Conservation (phyloP, 2,329 filamentous ascomycete species). For the Calycina herbarum region DNA sequence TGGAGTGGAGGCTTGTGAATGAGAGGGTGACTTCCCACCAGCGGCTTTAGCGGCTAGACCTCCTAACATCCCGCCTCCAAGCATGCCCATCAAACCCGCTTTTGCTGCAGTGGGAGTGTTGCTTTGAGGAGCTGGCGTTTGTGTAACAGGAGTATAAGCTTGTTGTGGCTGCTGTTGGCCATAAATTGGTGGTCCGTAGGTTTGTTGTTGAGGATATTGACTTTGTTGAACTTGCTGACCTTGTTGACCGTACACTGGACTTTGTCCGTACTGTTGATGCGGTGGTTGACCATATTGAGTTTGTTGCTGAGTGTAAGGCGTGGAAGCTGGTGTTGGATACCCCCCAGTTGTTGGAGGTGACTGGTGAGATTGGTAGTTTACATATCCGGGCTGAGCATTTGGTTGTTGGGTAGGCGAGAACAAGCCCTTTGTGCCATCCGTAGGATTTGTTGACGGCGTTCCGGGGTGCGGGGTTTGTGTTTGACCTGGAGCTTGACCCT, state of each 20-base stretch:
- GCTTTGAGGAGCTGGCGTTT: neutral
- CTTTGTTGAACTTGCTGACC: neutral
- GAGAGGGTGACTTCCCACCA: neutral
- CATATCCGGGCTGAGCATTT: neutral
- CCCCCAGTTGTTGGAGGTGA: neutral
- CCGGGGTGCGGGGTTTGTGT: neutral
- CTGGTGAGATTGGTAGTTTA: neutral
- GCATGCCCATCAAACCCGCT: constrained; percentile 9
- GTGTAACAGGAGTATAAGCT: neutral
- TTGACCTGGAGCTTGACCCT: neutral
- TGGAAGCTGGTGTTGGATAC: constrained; percentile 3
- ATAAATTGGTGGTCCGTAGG: neutral
- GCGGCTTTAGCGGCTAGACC: constrained; percentile 11
- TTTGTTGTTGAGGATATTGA: constrained; percentile 2
- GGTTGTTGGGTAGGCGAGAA: neutral
- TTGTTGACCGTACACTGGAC: neutral
- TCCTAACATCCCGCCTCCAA: constrained; percentile 3
- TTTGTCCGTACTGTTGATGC: neutral
- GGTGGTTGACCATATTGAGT: constrained; percentile 8
- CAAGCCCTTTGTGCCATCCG: neutral
- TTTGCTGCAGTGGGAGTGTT: constrained; percentile 9
- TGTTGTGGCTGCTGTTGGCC: neutral
- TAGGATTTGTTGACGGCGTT: neutral
- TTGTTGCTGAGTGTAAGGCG: constrained; percentile 2
- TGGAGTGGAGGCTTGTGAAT: neutral